Evolutionary conservation across 2,329 filamentous ascomycete species (phyloP), one percentile per base, ranked within the genome.

Genomic region (Didymella glomerata): DNA sequence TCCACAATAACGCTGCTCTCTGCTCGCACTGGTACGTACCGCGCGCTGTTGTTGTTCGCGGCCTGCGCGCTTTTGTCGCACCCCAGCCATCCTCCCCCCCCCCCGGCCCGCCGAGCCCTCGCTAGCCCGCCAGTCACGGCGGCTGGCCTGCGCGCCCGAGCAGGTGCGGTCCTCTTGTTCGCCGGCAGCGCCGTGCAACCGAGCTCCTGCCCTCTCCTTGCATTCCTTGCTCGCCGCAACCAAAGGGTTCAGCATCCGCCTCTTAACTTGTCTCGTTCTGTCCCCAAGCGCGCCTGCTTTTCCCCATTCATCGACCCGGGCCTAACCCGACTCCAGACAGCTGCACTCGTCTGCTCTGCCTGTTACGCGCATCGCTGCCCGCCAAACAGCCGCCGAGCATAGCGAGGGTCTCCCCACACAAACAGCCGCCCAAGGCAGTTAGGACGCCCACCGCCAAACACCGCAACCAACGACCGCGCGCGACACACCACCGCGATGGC

Each of bases 401-500:
- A 32, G 30, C 30, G 30, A 62, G 73, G 67, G 61, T 71, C 72
- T 73, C 74, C 68, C 75, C 72, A 72, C 71, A 72, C 70, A 71
- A 61, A 67, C 60, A 62, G 59, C 53, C 70, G 62, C 74, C 75
- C 68, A 73, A 77, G 74, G 68, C 73, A 77, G 76, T 77, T 76
- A 77, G 70, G 72, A 64, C 73, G 68, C 67, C 70, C 56, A 64
- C 67, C 69, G 62, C 71, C 70, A 75, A 77, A 73, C 70, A 71
- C 70, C 69, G 65, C 68, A 72, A 67, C 68, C 73, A 71, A 69
- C 64, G 63, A 57, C 60, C 54, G 55, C 30, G 55, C 63, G 48
- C 49, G 30, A 46, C 59, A 65, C 68, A 76, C 66, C 66, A 81
- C 80, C 78, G 77, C 79, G 65, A 81, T 80, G 78, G 77, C 79